phyloP scores from a whole-genome alignment of 2,329 filamentous ascomycete species.

The Zarea fungicola region DNA sequence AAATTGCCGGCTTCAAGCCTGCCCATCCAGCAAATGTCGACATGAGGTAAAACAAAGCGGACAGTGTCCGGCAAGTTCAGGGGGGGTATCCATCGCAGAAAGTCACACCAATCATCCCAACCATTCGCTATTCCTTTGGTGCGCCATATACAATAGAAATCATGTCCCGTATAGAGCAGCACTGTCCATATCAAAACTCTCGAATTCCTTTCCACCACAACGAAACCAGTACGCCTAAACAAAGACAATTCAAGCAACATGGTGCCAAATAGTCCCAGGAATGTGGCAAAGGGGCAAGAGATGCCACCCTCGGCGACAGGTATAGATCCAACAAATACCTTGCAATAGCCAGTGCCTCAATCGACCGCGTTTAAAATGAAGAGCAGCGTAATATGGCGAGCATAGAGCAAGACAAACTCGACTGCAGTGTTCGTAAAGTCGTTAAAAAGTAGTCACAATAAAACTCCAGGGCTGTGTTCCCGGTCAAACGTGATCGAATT shows the following conservation, averaged over 20 bases:
- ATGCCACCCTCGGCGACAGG: too few species aligned
- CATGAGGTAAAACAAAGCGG: too few species aligned
- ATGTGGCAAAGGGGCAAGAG: neutral
- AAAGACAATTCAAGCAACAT: neutral
- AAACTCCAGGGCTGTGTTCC: neutral
- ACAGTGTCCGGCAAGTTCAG: slow-evolving; percentile 18
- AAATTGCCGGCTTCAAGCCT: neutral
- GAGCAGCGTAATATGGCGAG: too few species aligned
- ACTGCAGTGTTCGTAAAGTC: slow-evolving; percentile 10
- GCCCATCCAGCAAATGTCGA: too few species aligned
- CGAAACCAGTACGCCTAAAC: neutral
- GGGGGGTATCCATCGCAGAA: slow-evolving; percentile 40
- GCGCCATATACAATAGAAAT: neutral
- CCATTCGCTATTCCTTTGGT: neutral
- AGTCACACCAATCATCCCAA: slow-evolving; percentile 9
- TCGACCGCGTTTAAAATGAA: too few species aligned
- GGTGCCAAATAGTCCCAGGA: neutral
- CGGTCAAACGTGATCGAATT: slow-evolving; percentile 15
- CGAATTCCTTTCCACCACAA: neutral
- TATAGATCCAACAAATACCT: too few species aligned
- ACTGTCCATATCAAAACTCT: neutral
- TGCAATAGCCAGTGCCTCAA: too few species aligned
- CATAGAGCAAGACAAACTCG: neutral
- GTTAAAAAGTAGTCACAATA: slow-evolving; percentile 4
- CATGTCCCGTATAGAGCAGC: neutral